Evolutionary conservation across 1,284 basidiomycete species (phyloP).

Genomic region (Schizophyllum amplum): DNA sequence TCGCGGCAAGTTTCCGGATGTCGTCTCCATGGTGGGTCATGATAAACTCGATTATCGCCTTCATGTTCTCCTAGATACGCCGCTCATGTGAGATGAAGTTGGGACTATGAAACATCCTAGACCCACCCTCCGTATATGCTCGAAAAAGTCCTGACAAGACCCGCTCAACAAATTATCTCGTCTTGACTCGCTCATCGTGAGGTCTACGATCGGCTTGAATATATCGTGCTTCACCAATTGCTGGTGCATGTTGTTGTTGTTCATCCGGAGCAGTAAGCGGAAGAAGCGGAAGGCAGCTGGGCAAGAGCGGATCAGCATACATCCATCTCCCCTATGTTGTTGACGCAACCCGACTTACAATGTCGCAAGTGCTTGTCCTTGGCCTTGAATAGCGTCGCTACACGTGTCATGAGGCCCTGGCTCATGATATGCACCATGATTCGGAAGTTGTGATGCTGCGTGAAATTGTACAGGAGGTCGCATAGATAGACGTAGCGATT

Average conservation of each 20-base stretch:
- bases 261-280: constrained; percentile 75
- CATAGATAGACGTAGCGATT: constrained; percentile 79
- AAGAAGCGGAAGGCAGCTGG: constrained; percentile 88
- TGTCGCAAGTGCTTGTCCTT: constrained; percentile 89
- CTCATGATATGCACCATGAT: constrained; percentile 88
- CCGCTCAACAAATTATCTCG: constrained; percentile 91
- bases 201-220: constrained; percentile 74
- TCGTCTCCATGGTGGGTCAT: constrained; percentile 71
- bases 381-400: constrained; percentile 74
- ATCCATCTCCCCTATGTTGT: background rate
- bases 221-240: constrained; percentile 85
- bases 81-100: background rate
- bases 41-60: constrained; percentile 76
- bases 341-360: constrained; percentile 40
- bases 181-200: constrained; percentile 75
- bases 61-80: constrained; percentile 71
- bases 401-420: constrained; percentile 61
- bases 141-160: constrained; percentile 93
- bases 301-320: constrained; percentile 11
- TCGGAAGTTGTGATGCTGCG: constrained; percentile 82
- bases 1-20: constrained; percentile 59
- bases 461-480: constrained; percentile 87
- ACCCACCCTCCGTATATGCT: constrained; percentile 77
- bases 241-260: constrained; percentile 81
- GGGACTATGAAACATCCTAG: constrained; percentile 43